Base-by-base conservation (phyloP, 495 filamentous ascomycete genomes). In the Daldinia childiae region DNA sequence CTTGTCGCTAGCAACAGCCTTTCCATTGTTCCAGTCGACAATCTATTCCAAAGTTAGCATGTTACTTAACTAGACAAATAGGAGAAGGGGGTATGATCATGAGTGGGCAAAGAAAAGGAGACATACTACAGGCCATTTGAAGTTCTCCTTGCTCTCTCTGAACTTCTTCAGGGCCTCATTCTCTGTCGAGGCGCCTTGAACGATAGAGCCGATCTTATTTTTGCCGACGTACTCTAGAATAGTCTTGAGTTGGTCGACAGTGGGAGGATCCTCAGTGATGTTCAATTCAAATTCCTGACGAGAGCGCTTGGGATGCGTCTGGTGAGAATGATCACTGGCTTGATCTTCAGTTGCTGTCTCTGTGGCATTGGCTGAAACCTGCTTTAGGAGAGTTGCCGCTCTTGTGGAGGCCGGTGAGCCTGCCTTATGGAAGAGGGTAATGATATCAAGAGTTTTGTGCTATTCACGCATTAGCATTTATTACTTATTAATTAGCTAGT, bases 11-110 rank as follows among this genome's bases (percentile, higher is more conserved):
- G 87, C 83, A 30, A 92, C 86, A 74, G 89, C 93, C 76, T 87
- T 89, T 61, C 95, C 96, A 81, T 94, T 93, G 68, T 90, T 90
- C 96, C 95, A 99, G 79, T 98, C 95, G 26, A 99, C 96, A 58
- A 86, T 87, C 91, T 94, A 54, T 64, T 57, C 24, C 1, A 32
- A 41, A 30, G 26, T 72, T 38, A 75, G 74, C 39, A 43, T 48
- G 4, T 7, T 6, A 14, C 7, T 26, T 52, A 17, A 11, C n/a
- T n/a, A n/a, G n/a, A 7, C 0, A 61, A 12, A 17, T 15, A 64
- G 30, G 14, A 48, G 17, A 58, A 19, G 5, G 17, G 63, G 30
- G 26, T 24, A 43, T 38, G 21, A 32, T 12, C 29, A 17, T 17
- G 56, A 51, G 19, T 24, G 27, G 39, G 19, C 24, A 41, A 24